phyloP scores from a whole-genome alignment of 192 early-diverging fungal genomes.

The Coemansia sp. region DNA sequence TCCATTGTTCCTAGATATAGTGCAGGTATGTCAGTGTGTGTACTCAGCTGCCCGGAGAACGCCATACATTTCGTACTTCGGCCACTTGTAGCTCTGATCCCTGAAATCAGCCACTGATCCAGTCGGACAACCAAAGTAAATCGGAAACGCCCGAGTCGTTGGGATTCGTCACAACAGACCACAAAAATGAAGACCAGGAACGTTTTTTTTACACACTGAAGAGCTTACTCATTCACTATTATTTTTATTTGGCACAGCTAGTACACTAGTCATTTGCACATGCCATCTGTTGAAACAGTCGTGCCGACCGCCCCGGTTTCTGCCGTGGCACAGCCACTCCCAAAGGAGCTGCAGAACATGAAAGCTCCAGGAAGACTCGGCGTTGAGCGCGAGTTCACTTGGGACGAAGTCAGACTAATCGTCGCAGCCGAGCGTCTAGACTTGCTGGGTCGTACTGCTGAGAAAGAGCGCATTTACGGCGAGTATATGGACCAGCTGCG shows the following conservation, averaged over 20 bases:
- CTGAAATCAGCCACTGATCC: slow-evolving; percentile 1
- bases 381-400: slow-evolving; percentile 33
- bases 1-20: slow-evolving; percentile 5
- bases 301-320: background rate
- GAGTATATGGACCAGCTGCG: slow-evolving; percentile 34
- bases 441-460: slow-evolving; percentile 33
- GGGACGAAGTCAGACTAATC: slow-evolving; percentile 38
- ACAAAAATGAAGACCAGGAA: background rate
- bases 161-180: background rate
- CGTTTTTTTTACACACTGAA: background rate
- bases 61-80: background rate
- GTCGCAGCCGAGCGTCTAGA: slow-evolving; percentile 41
- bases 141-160: background rate
- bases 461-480: slow-evolving; percentile 31
- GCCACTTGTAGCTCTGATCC: background rate
- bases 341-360: slow-evolving; percentile 20
- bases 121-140: background rate
- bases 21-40: background rate
- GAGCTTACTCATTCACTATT: background rate
- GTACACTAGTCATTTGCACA: background rate
- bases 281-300: background rate
- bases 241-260: background rate
- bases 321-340: background rate
- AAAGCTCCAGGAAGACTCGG: slow-evolving; percentile 16
- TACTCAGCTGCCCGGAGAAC: background rate